Evolutionary conservation across 2,329 filamentous ascomycete genomes (phyloP).

Genomic region (Microdochium trichocladiopsis): DNA sequence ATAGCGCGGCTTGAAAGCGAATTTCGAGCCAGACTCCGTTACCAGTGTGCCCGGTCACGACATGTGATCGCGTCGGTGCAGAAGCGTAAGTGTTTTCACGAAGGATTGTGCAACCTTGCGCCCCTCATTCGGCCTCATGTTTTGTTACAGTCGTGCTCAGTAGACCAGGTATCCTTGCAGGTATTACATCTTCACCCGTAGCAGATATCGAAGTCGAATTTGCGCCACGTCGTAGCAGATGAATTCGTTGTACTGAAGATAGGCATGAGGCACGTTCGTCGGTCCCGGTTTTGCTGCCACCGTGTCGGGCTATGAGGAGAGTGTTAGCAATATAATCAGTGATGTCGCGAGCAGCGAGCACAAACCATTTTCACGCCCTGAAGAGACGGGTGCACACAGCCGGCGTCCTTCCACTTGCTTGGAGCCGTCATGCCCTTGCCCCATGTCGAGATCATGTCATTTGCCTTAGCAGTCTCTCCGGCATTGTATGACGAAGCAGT

Average conservation of each 20-base stretch:
- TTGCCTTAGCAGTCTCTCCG: slow-evolving; percentile 50
- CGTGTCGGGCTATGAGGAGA: slow-evolving; percentile 38
- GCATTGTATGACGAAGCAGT: slow-evolving; percentile 52
- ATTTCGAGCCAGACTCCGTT: too few species aligned
- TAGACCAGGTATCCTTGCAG: neutral
- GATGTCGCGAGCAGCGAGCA: slow-evolving; percentile 6
- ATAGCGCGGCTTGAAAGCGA: too few species aligned
- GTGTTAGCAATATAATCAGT: neutral
- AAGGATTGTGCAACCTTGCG: too few species aligned
- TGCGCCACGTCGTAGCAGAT: slow-evolving; percentile 66
- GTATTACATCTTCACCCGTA: slow-evolving; percentile 48
- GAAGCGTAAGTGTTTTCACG: too few species aligned
- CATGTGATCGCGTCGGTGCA: too few species aligned
- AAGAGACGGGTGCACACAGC: slow-evolving; percentile 54
- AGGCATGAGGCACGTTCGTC: slow-evolving; percentile 37
- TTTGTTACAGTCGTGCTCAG: too few species aligned
- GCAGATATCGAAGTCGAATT: slow-evolving; percentile 62
- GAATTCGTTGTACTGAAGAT: slow-evolving; percentile 65
- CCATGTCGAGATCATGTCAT: slow-evolving; percentile 60
- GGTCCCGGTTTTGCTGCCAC: slow-evolving; percentile 30
- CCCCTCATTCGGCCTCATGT: too few species aligned
- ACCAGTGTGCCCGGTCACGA: too few species aligned
- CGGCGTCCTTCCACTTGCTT: slow-evolving; percentile 68
- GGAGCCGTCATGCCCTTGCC: slow-evolving; percentile 63
- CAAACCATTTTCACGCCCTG: slow-evolving; percentile 64